These are phyloP conservation scores for Aristolochia contorta DNA, from an alignment of 164 flowering plant species.

Conservation along the genomic window DNA sequence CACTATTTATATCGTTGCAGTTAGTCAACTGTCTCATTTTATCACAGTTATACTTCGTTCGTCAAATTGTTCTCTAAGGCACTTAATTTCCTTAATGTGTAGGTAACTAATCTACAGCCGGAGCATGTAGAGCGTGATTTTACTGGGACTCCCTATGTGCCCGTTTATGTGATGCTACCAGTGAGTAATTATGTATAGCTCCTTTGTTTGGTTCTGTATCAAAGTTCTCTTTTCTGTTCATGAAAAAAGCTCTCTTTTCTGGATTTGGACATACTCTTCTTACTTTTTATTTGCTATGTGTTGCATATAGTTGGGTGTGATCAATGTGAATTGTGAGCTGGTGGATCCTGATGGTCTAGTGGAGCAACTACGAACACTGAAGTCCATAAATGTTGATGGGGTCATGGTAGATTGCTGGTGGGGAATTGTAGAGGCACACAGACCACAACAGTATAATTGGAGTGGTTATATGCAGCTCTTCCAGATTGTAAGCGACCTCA, in stretches of 20 bases:
- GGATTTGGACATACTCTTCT: neutral
- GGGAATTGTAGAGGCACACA: slow-evolving; percentile 86
- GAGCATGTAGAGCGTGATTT: slow-evolving; percentile 69
- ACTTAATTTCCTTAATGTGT: neutral
- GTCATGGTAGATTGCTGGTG: slow-evolving; percentile 96
- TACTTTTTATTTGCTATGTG: slow-evolving; percentile 2
- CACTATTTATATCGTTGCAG: too few relatives aligned
- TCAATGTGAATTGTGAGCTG: slow-evolving; percentile 76
- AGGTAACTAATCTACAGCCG: slow-evolving; percentile 37
- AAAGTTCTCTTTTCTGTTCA: neutral
- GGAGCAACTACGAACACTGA: slow-evolving; percentile 67
- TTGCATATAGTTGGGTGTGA: slow-evolving; percentile 64
- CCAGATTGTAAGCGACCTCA: slow-evolving; percentile 69
- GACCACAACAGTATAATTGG: slow-evolving; percentile 79
- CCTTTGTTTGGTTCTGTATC: neutral
- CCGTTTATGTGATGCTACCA: slow-evolving; percentile 90
- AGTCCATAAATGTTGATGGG: slow-evolving; percentile 76
- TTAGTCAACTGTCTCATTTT: neutral
- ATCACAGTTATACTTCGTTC: neutral
- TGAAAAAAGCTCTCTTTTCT: too few relatives aligned
- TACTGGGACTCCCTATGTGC: slow-evolving; percentile 77
- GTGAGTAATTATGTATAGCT: slow-evolving; percentile 35
- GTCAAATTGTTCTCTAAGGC: neutral
- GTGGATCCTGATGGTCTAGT: slow-evolving; percentile 75
- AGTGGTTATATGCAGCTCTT: slow-evolving; percentile 70